Evolutionary conservation across 2,329 filamentous ascomycete genomes (phyloP), one percentile per base, ranked within the genome.

Genomic region (Colletotrichum theobromicola): DNA sequence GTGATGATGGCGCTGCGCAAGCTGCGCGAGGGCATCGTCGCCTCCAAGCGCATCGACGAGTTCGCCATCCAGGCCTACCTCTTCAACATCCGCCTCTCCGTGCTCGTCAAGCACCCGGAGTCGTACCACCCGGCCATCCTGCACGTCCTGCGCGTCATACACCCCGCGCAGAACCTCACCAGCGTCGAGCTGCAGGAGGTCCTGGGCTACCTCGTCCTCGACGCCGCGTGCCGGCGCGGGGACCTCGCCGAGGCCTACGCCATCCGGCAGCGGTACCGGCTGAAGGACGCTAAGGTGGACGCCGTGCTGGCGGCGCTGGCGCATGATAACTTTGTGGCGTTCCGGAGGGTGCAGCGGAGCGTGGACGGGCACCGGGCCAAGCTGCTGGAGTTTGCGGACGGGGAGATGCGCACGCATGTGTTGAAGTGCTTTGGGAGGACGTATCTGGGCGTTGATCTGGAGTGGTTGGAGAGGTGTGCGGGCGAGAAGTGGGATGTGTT

Each of bases 1-100:
- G 92, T 98, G 67, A 88, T 98, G 68, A 90, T 94, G 79, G 94
- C 96, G 4, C 93, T 98, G 81, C 93, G 97, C 76, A 98, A 98
- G 83, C 90, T 99, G 35, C 92, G 97, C 71, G 97, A 99, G 86
- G 96, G 93, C 28, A 93, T 98, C 62, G 91, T 98, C 4, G 94
- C 94, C 15, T 93, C 94, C 10, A 91, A 92, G 67, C 92, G 96
- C 24, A 87, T 89, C 42, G 94, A 98, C 81, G 88, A 91, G 67
- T 99, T 99, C 83, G 93, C 96, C 2, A 92, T 94, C n/a, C 93
- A 95, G 78, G 94, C 93, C 18, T 98, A 98, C 84, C 92, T 98
- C 76, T 98, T 98, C 87, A 95, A 94, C 79, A 94, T 98, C 79
- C 93, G 96, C 69, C 89, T 96, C 30, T 93, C 94, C 28, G 93